Percentiles rank a stretch among this genome's conserved stretches.
phyloP scores from a whole-genome alignment of 768 basidiomycete species.

The Lactifluus subvellereus region DNA sequence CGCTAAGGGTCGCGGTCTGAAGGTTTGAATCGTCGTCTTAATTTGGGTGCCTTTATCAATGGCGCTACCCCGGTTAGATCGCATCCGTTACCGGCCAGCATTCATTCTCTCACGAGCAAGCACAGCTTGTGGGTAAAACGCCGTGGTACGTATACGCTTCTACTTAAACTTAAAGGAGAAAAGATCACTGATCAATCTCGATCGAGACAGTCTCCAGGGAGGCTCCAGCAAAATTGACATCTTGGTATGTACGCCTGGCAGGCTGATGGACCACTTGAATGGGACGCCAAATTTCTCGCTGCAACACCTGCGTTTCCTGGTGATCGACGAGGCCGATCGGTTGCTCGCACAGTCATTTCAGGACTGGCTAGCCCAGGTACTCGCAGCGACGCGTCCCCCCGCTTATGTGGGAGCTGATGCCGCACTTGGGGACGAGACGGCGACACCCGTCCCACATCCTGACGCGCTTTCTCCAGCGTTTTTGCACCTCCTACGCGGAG shows the following conservation, averaged over 20 bases:
- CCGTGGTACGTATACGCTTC: constrained; percentile 38
- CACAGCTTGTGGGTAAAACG: constrained; percentile 61
- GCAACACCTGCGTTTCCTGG: constrained; percentile 93
- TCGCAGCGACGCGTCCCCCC: constrained; percentile 58
- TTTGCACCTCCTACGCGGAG: constrained; percentile 37
- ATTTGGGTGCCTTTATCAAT: not conserved
- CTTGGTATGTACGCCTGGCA: constrained; percentile 91
- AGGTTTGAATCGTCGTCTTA: constrained; percentile 41
- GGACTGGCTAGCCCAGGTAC: constrained; percentile 84
- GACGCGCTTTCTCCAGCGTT: constrained; percentile 64
- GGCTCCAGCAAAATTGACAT: constrained; percentile 92
- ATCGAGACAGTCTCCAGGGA: constrained; percentile 53
- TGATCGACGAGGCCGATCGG: constrained; percentile 98
- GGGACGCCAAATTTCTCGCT: constrained; percentile 86
- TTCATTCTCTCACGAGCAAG: constrained; percentile 88
- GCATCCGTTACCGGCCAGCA: constrained; percentile 91
- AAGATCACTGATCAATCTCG: not conserved
- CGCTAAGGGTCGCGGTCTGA: constrained; percentile 79
- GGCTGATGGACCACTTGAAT: constrained; percentile 89
- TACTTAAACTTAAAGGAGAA: not conserved
- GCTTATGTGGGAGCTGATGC: not conserved
- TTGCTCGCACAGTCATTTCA: constrained; percentile 93
- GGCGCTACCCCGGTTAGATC: constrained; percentile 35
- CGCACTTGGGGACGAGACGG: not conserved
- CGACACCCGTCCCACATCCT: constrained; percentile 28